Conservation (phyloP, 1,284 basidiomycete genomes). For the Rhodotorula sp. region DNA sequence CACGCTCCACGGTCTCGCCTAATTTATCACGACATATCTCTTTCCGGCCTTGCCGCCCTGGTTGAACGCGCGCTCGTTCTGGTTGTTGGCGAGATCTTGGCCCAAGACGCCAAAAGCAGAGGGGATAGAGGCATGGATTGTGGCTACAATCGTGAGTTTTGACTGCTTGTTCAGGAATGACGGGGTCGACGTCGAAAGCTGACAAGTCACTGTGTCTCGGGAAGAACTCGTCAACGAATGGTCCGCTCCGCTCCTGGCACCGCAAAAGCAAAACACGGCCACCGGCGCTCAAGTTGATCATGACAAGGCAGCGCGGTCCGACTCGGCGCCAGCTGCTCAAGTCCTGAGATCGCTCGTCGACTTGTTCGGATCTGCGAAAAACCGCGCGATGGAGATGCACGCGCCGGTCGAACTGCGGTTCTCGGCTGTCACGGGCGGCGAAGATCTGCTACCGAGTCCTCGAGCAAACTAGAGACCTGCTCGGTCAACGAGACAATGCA, state of each 20-base stretch:
- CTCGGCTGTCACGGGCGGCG: not conserved
- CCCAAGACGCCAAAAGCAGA: not conserved
- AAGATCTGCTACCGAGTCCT: not conserved
- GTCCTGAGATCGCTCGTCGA: not conserved
- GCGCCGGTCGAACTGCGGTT: slow-evolving; percentile 13
- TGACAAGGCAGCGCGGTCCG: too few species aligned
- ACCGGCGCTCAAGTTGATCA: too few species aligned
- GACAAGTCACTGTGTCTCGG: not conserved
- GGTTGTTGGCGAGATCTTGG: not conserved
- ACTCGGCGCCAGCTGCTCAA: not conserved
- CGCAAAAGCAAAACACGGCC: not conserved
- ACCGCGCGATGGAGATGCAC: slow-evolving; percentile 1
- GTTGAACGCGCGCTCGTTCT: slow-evolving; percentile 4
- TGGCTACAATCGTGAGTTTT: not conserved
- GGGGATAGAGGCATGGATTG: slow-evolving; percentile 18
- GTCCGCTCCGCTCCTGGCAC: slow-evolving; percentile 3
- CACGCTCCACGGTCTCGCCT: not conserved
- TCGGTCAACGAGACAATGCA: not conserved
- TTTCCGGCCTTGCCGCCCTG: not conserved
- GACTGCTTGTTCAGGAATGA: too few species aligned
- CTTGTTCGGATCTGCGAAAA: not conserved
- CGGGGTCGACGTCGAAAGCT: not conserved
- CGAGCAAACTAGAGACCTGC: not conserved
- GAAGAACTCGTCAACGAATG: slow-evolving; percentile 20
- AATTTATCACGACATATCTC: slow-evolving; percentile 7